Base-by-base conservation (phyloP, 2,329 filamentous ascomycete genomes). In the Diplodia sapinea region DNA sequence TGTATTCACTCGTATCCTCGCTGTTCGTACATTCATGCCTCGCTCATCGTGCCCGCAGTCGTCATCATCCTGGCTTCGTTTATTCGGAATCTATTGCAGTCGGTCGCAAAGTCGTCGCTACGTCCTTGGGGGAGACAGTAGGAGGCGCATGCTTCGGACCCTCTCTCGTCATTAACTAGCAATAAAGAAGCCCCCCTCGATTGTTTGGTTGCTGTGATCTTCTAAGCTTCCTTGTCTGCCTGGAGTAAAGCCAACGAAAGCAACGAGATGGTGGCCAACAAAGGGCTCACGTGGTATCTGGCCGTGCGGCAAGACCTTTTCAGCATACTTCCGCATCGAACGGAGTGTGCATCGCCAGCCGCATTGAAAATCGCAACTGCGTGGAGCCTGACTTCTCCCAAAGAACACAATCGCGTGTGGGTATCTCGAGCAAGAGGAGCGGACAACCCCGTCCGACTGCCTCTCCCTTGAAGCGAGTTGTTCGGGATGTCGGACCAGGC, bases 81-180 rank as follows among this genome's bases (percentile, higher is more conserved):
- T 51, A 63, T 63, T 63, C 20, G 57, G 47, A 63, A 63, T 63
- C 59, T 63, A 63, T 63, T 15, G 40, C 47, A 63, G 33, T 51
- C 47, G 43, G n/a, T 47, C 43, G 29, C 23, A 36, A 33, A 47
- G 31, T 36, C 31, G n/a, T 36, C 38, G 43, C 31, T 26, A 13
- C 47, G 31, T 38, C 59, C 8, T 31, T 43, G 17, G 17, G 3
- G n/a, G 4, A 36, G 54, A 33, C 49, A n/a, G 61, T 20, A 43
- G 40, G 54, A 50, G 31, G 31, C 36, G 33, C n/a, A 13, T 57
- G 38, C 54, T 56, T 23, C 31, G 23, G 31, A 65, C 36, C 29
- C 63, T 29, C 23, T 57, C 54, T 8, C 17, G 31, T 49, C 52
- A 66, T 66, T 66, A 49, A 40, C 51, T 55, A 56, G 63, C 63